Evolutionary conservation across 2,329 filamentous ascomycete species (phyloP).

Genomic region (Penicillium sp.): DNA sequence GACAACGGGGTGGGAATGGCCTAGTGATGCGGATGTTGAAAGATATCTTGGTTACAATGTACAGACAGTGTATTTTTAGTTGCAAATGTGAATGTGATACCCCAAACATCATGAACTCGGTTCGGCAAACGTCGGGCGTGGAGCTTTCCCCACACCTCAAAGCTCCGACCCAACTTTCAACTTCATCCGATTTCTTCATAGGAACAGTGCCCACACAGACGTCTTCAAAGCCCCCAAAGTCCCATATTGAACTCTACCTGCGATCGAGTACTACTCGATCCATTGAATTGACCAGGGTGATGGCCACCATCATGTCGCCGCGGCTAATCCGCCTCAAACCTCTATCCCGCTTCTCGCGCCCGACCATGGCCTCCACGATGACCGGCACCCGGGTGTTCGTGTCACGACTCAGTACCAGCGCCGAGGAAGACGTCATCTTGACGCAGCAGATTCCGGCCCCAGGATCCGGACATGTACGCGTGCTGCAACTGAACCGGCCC

Average conservation of each 20-base stretch:
- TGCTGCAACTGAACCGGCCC: constrained; percentile 84
- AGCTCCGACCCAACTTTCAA: constrained; percentile 7
- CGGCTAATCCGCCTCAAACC: constrained; percentile 29
- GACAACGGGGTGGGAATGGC: constrained; percentile 42
- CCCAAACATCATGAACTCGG: neutral
- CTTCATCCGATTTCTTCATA: neutral
- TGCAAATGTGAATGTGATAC: constrained; percentile 7
- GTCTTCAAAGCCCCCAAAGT: too few relatives aligned
- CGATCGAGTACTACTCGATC: constrained; percentile 4
- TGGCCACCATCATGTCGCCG: constrained; percentile 31
- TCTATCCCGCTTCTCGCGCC: constrained; percentile 15
- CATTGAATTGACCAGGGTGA: constrained; percentile 1
- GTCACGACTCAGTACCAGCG: constrained; percentile 35
- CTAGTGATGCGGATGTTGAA: constrained; percentile 40
- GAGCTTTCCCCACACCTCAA: constrained; percentile 25
- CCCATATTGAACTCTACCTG: neutral
- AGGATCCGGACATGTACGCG: constrained; percentile 76
- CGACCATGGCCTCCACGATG: constrained; percentile 17
- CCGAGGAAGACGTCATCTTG: constrained; percentile 52
- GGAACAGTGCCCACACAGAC: neutral
- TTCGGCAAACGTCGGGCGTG: constrained; percentile 23
- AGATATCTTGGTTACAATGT: constrained; percentile 31
- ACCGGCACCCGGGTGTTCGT: constrained; percentile 29
- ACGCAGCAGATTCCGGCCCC: constrained; percentile 74
- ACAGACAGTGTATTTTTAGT: constrained; percentile 19